phyloP scores from a whole-genome alignment of 2,329 filamentous ascomycete genomes.

The Diaporthe humulicola region DNA sequence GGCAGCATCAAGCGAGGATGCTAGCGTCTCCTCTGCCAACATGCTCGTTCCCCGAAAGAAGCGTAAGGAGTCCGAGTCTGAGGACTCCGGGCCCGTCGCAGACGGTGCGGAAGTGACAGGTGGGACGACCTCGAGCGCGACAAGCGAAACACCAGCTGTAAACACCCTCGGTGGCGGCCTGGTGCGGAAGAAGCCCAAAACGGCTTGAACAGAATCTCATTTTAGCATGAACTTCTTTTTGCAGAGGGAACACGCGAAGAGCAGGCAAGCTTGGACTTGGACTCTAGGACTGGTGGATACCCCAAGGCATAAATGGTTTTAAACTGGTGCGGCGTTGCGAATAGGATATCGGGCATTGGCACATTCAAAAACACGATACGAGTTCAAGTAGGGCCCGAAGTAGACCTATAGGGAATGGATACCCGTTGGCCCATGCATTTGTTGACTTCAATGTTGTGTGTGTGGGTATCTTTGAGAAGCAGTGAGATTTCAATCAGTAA shows the following conservation, averaged over 20 bases:
- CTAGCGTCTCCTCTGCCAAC: neutral
- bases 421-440: neutral
- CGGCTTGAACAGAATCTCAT: neutral
- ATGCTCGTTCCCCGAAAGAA: slow-evolving; percentile 38
- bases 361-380: neutral
- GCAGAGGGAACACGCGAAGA: neutral
- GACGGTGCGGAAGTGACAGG: slow-evolving; percentile 33
- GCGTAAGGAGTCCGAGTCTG: slow-evolving; percentile 35
- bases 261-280: slow-evolving; percentile 16
- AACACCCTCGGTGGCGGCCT: slow-evolving; percentile 54
- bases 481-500: neutral
- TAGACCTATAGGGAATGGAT: neutral
- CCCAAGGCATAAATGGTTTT: slow-evolving; percentile 28
- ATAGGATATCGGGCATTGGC: neutral
- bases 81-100: slow-evolving; percentile 33
- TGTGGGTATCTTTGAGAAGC: slow-evolving; percentile 37
- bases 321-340: slow-evolving; percentile 21
- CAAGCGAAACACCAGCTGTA: slow-evolving; percentile 41
- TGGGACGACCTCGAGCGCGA: slow-evolving; percentile 5
- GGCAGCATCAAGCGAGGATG: neutral
- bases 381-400: neutral
- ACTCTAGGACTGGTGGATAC: slow-evolving; percentile 32
- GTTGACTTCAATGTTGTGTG: neutral
- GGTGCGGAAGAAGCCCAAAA: slow-evolving; percentile 60
- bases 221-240: neutral